A percentile compares a stretch with the other conserved stretches of the same genome.
phyloP scores from a whole-genome alignment of 768 basidiomycete species.

The Mycena haematopus region DNA sequence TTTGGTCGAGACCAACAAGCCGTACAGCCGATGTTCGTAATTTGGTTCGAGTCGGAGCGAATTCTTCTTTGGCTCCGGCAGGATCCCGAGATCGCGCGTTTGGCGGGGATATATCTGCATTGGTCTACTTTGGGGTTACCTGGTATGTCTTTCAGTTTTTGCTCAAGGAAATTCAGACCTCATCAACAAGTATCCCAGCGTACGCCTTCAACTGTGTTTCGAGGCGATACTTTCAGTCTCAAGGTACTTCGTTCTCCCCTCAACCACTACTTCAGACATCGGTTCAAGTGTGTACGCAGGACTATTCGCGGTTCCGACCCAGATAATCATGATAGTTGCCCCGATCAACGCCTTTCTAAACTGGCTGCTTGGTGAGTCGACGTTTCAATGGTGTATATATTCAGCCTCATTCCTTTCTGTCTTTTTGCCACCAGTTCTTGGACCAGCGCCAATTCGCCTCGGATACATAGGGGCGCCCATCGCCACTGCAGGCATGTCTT shows the following conservation, averaged over 20 bases:
- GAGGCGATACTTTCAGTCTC: conserved; percentile 3
- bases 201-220: not conserved
- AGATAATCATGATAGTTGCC: not conserved
- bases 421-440: not conserved
- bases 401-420: no score
- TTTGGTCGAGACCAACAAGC: not conserved
- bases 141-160: not conserved
- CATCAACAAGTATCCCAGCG: not conserved
- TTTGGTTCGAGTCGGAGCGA: not conserved
- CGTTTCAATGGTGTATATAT: no score
- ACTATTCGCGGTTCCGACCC: not conserved
- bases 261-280: no score
- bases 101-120: not conserved
- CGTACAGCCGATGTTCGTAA: not conserved
- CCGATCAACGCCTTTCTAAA: not conserved
- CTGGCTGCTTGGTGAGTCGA: not conserved
- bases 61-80: not conserved
- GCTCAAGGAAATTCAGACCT: not conserved
- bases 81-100: not conserved
- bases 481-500: not conserved
- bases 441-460: not conserved
- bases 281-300: not conserved
- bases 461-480: conserved; percentile 1
- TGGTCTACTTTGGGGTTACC: not conserved
- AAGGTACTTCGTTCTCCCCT: not conserved